Conservation (phyloP, 495 filamentous ascomycete genomes). For the Antarctomyces pellizariae region DNA sequence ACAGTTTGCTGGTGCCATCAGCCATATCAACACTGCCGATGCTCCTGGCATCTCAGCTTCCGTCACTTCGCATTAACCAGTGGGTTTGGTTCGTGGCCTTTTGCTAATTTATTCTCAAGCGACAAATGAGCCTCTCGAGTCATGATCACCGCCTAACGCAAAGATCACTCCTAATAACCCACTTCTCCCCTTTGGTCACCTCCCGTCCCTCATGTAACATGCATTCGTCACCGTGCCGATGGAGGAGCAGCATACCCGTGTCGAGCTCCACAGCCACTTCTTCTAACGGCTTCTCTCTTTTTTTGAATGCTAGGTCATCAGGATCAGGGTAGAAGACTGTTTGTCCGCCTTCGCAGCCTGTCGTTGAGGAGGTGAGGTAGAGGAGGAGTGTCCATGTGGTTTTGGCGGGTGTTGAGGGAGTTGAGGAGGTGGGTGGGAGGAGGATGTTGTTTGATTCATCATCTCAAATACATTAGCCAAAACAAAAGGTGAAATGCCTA, state of each 20-base stretch:
- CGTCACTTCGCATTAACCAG: neutral
- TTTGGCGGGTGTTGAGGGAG: slow-evolving; percentile 27
- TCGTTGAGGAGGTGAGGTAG: slow-evolving; percentile 49
- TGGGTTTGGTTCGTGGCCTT: neutral
- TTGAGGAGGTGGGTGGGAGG: slow-evolving; percentile 23
- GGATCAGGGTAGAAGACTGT: slow-evolving; percentile 77
- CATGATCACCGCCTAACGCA: slow-evolving; percentile 36
- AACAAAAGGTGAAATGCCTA: slow-evolving; percentile 1
- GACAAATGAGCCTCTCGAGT: slow-evolving; percentile 4
- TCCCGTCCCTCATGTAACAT: slow-evolving; percentile 74
- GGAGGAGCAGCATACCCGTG: slow-evolving; percentile 62
- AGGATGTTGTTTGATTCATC: slow-evolving; percentile 54
- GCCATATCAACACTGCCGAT: too few relatives aligned
- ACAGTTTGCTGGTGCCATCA: neutral
- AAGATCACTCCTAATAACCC: slow-evolving; percentile 76
- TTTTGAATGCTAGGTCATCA: slow-evolving; percentile 20
- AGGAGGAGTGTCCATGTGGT: slow-evolving; percentile 88
- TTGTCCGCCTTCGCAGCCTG: slow-evolving; percentile 58
- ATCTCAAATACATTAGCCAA: slow-evolving; percentile 22
- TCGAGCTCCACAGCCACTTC: slow-evolving; percentile 47
- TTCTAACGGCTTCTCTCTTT: slow-evolving; percentile 24
- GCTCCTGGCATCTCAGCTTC: neutral
- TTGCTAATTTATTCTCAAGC: neutral
- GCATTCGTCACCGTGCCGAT: slow-evolving; percentile 75
- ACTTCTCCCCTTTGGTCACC: slow-evolving; percentile 68